Evolutionary conservation across 768 basidiomycete species (phyloP), one percentile per base, ranked within the genome.

Genomic region (Sarcomyxa edulis): DNA sequence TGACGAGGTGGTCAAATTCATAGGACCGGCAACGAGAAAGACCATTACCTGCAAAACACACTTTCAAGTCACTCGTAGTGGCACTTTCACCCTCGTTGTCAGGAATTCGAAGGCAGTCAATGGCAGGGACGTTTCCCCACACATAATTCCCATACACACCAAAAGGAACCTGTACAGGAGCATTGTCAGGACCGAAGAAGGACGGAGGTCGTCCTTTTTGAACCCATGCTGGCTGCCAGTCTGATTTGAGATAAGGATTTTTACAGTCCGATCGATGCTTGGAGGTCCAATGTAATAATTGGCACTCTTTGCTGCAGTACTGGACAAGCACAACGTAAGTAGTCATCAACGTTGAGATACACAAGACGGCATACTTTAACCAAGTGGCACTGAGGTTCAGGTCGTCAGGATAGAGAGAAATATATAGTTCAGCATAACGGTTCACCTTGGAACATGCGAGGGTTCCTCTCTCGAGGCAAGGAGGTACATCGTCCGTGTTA

Each of bases 251-350:
- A 31, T 53, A 53, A 23, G 42, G 43, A 32, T 60, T 55, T 30
- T 53, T 51, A 34, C 61, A 63, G 14, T 39, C 43, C 6, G 34
- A 10, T 19, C 56, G 54, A 34, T 63, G 61, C 32, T 31, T 50
- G n/a, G n/a, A n/a, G 20, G 53, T 42, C 58, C 58, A 62, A 25
- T 63, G 60, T 7, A 47, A 42, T 6, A 32, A 48, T 41, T 59
- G 58, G 37, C 61, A 63, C 26, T 53, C 47, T 27, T 55, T 53
- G 6, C 59, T 61, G 44, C 60, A 64, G 37, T 62, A 64, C 62
- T 64, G 40, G 10, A 8, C 11, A 18, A 20, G 32, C 12, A 10
- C 8, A 18, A 6, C 7, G 23, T 26, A 10, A 43, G 5, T 14
- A 26, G 9, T 8, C 7, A 14, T 37, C 40, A 49, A 51, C 42